These are phyloP conservation scores for Backusella australiensis DNA, from an alignment of 192 early-diverging fungal genomes.

Conservation along the genomic window DNA sequence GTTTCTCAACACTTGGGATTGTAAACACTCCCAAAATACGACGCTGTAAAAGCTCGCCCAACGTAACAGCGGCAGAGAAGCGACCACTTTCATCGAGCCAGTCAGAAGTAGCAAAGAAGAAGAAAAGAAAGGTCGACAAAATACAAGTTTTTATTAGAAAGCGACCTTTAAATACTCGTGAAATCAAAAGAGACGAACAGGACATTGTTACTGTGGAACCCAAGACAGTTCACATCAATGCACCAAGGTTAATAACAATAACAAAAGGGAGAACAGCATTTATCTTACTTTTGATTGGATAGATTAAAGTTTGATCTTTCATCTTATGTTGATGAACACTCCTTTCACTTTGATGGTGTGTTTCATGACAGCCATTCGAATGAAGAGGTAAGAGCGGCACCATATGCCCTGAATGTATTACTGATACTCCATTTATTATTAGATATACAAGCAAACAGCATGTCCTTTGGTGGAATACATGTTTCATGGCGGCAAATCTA, in stretches of 20 bases:
- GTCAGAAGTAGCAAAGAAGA: background rate
- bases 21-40: background rate
- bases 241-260: background rate
- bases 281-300: background rate
- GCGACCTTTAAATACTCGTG: background rate
- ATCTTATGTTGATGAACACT: constrained; percentile 89
- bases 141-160: background rate
- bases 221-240: background rate
- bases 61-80: background rate
- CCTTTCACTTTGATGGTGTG: constrained; percentile 95
- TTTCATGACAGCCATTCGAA: constrained; percentile 83
- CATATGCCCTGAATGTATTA: background rate
- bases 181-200: background rate
- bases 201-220: background rate
- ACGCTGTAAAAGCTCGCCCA: background rate
- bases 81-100: background rate
- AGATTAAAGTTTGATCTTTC: constrained; percentile 95
- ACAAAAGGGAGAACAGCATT: background rate
- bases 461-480: constrained; percentile 92
- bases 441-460: constrained; percentile 87
- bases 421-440: background rate
- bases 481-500: constrained; percentile 93
- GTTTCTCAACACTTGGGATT: background rate
- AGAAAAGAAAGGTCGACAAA: background rate
- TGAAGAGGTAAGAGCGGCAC: constrained; percentile 58